Conservation (phyloP, 1,284 basidiomycete species). For the Apiotrichum montevideense region DNA sequence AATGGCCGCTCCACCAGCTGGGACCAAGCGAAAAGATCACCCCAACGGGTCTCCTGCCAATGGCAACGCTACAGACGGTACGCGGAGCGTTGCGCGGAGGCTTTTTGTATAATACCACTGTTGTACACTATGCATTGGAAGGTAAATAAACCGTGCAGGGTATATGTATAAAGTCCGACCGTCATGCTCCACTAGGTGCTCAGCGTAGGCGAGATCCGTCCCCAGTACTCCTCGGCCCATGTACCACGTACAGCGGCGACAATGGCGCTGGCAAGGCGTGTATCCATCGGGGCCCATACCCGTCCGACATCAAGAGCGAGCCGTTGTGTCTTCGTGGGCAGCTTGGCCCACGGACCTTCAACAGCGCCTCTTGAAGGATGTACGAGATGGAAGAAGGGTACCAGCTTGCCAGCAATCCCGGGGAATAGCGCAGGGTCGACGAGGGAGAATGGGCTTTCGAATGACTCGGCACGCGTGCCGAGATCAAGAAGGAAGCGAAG, state of each 20-base stretch:
- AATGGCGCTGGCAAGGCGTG: conserved; percentile 6
- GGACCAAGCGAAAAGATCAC: conserved; percentile 11
- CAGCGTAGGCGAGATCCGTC: neutral
- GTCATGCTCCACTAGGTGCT: neutral
- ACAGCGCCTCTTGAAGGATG: conserved; percentile 65
- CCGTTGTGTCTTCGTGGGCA: conserved; percentile 49
- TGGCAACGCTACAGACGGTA: neutral
- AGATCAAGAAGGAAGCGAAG: conserved; percentile 24
- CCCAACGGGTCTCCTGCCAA: neutral
- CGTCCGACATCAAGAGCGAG: conserved; percentile 53
- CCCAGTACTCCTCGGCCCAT: conserved; percentile 15
- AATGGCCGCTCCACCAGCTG: neutral
- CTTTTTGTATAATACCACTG: conserved; percentile 15
- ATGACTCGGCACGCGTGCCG: conserved; percentile 16
- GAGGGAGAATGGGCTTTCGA: conserved; percentile 47
- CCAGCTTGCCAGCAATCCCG: conserved; percentile 48
- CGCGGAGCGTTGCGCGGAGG: conserved; percentile 13
- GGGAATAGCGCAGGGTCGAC: conserved; percentile 48
- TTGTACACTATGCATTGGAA: conserved; percentile 18
- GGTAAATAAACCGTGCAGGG: conserved; percentile 5
- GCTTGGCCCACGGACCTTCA: conserved; percentile 64
- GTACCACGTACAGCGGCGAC: conserved; percentile 2
- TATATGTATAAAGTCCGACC: neutral
- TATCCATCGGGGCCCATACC: conserved; percentile 29
- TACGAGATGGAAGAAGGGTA: conserved; percentile 67